Percentiles rank a stretch among this genome's conserved stretches.
Conservation (phyloP, 371 early-diverging fungal species). For the Saksenaea vasiformis region DNA sequence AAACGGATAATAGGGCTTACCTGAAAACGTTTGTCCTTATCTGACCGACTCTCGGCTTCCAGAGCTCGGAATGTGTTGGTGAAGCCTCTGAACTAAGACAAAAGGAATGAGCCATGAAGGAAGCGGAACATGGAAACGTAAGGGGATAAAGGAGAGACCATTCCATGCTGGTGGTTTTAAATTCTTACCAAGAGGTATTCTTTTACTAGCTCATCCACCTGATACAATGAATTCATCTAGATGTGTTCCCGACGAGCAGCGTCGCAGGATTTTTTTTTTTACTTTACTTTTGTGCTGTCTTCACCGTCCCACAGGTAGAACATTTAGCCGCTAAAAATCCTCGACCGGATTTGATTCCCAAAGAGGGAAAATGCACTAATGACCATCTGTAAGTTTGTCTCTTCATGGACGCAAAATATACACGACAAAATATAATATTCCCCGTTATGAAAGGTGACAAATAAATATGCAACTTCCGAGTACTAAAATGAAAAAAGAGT, state of each 20-base stretch:
- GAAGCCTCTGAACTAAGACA: slow-evolving; percentile 65
- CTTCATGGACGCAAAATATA: no score
- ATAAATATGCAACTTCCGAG: no score
- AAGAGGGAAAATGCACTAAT: no score
- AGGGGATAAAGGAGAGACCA: not conserved
- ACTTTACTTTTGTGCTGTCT: not conserved
- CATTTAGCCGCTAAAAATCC: no score
- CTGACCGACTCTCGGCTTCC: slow-evolving; percentile 58
- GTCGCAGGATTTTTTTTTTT: slow-evolving; percentile 4
- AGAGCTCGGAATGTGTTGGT: slow-evolving; percentile 63
- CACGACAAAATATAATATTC: no score
- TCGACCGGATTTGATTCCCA: no score
- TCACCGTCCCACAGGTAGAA: not conserved
- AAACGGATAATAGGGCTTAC: slow-evolving; percentile 23
- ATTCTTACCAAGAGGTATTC: slow-evolving; percentile 65
- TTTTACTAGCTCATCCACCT: slow-evolving; percentile 71
- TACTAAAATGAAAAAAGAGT: no score
- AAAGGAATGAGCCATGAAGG: not conserved
- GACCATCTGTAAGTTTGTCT: no score
- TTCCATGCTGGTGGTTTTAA: not conserved
- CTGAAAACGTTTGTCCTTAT: slow-evolving; percentile 70
- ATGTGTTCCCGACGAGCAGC: not conserved
- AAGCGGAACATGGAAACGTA: not conserved
- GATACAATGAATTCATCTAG: slow-evolving; percentile 62
- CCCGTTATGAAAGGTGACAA: no score